Evolutionary conservation across 257 asterid species (phyloP), one percentile per base, ranked within the genome.

Genomic region (Solanum peruvianum): DNA sequence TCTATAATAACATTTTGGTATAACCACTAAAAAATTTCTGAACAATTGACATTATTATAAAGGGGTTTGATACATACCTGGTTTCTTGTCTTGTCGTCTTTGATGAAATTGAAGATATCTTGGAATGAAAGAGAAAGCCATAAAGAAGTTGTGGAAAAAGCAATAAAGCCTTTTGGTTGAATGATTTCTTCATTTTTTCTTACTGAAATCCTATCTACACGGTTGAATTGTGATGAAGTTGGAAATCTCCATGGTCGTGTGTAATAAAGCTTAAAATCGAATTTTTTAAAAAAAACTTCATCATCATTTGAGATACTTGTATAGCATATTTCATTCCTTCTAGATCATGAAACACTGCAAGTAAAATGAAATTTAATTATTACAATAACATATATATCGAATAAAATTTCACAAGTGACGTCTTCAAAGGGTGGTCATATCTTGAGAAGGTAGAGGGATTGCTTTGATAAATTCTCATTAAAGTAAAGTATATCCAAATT

Each of bases 221-320:
- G 87, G 4, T 85, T 89, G 20, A 82, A 67, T 12, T 91, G 91
- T 0, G 91, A 86, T 13, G 88, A 27, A 35, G 92, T 88, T 11
- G 94, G 89, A 52, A 90, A 25, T 94, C 92, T 2, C 39, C 39
- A 35, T 35, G 39, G 39, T 86, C 90, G n/a, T 91, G 91, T 1
- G 92, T 88, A 90, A 92, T 91, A n/a, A n/a, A n/a, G 91, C 94
- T 87, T 85, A 95, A 75, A 15, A 64, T 80, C n/a, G 78, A 13
- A 64, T 80, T 89, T 90, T 80, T 89, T 90, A 93, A 82, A 87
- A 88, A 25, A 95, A 96, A 14, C 87, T 88, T 92, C 87, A 93
- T 91, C 98, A 95, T 93, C 87, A 94, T 91, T 33, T 95, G 93
- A 11, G 94, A 95, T 21, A 95, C 93, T 64, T 92, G 88, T 94